Evolutionary conservation across 2,329 filamentous ascomycete species (phyloP), one percentile per base, ranked within the genome.

Genomic region (Aspergillus chevalieri): DNA sequence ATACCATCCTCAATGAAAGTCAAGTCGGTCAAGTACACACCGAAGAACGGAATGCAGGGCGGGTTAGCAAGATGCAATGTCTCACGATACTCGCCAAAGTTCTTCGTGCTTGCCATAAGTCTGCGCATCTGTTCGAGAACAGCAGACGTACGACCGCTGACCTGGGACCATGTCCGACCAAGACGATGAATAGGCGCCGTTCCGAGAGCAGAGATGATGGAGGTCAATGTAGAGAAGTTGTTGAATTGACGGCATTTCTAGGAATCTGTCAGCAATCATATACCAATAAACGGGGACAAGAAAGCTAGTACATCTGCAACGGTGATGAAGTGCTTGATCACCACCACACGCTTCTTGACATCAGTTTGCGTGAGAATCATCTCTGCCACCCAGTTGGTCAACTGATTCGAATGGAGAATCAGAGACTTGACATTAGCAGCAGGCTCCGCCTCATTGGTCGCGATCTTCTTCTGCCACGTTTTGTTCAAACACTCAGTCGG

Each of bases 1-100:
- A 98, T 98, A 59, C 93, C 93, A 64, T 98, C 92, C 70, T 98
- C 93, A 57, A 98, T 98, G 65, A 98, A 98, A 1, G 92, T 97
- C 51, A 98, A 77, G 74, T 98, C 93, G 51, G 93, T 98, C 53
- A 98, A 76, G 68, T 97, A 98, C 49, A 97, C 92, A 71, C 92
- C 93, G 65, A 98, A 95, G 73, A 98, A 98, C 4, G 93, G 93
- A 66, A 97, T 97, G 68, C 93, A 98, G 10, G 93, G 93, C 15
- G 93, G 93, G 61, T 95, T 95, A 22, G 92, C 90, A 48, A 86
- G 85, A 74, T 96, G 92, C 48, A 98, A 76, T 24, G 89, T 85
- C 66, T 97, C 93, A 67, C 93, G 83, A 70, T 98, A 98, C 70
- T 96, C 91, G 61, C 87, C 87, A 75, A 97, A 98, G 71, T 98